Base-by-base conservation (phyloP, 495 filamentous ascomycete genomes). In the Tuber melanosporum region DNA sequence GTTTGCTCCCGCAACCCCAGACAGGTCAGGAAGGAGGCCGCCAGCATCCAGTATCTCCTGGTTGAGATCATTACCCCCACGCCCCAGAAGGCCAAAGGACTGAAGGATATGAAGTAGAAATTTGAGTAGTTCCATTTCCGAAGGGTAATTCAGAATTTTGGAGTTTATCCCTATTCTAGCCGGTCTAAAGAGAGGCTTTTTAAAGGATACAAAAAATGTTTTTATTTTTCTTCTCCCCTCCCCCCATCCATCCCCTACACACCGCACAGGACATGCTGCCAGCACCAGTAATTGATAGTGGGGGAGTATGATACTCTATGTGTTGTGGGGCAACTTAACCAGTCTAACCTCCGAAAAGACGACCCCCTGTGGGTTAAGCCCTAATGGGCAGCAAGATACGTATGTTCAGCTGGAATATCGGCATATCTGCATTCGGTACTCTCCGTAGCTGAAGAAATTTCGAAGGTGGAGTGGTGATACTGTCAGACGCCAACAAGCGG, bases 61-160 rank as follows among this genome's bases (percentile, higher is more conserved):
- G 57, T 66, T 14, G 3, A 32, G 57, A n/a, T 14, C 26, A 5
- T n/a, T 7, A 10, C 57, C 12, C 32, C 32, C 57, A 17, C 32
- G 26, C 10, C 57, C 57, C n/a, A 66, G 26, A 17, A 66, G 57
- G 57, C 57, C 26, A 12, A 66, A 66, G 26, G n/a, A 32, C 57
- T n/a, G 57, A 32, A 66, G 4, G n/a, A 66, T 17, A 32, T 66
- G 57, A 66, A 66, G 57, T 6, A 66, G 26, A 32, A 66, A 66
- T 32, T 66, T 66, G 57, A 66, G 57, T 32, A 66, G 57, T 17
- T 66, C 57, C 57, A 66, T 66, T 66, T 66, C n/a, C 12, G 57
- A 32, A 32, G 12, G 26, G n/a, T 66, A 66, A 66, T 32, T 66
- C 57, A 32, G 57, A 66, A 66, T 1, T 57, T 26, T 57, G 49